Percentiles rank a stretch among this genome's conserved stretches.
These are phyloP conservation scores for Debaryomyces robertsiae DNA, from an alignment of 1,139 yeast species.

Conservation along the genomic window DNA sequence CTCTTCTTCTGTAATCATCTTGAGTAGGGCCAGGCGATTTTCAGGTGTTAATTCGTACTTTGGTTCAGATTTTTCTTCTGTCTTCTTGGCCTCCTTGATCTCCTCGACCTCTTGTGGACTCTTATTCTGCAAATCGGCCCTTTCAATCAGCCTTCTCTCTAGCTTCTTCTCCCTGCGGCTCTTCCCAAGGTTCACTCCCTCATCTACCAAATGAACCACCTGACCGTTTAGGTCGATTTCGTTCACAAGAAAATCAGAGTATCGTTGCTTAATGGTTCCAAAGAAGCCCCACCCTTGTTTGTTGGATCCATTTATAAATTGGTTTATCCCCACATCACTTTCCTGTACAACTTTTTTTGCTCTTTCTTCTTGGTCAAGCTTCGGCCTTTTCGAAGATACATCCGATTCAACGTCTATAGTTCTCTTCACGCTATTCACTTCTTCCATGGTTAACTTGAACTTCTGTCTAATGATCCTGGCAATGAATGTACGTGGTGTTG, in stretches of 20 bases:
- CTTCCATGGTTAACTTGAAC: constrained; percentile 13
- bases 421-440: constrained; percentile 12
- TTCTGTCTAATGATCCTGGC: constrained; percentile 4
- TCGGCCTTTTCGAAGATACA: constrained; percentile 12
- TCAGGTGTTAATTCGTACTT: constrained; percentile 50
- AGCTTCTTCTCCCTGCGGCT: constrained; percentile 54
- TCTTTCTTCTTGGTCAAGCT: constrained; percentile 14
- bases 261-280: constrained; percentile 83
- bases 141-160: constrained; percentile 47
- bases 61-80: constrained; percentile 26
- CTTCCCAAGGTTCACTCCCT: constrained; percentile 60
- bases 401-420: constrained; percentile 8
- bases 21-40: constrained; percentile 49
- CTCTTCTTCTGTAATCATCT: constrained; percentile 61
- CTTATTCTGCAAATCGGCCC: constrained; percentile 38
- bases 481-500: constrained; percentile 8
- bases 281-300: constrained; percentile 60
- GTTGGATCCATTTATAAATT: constrained; percentile 51
- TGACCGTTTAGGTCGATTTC: constrained; percentile 72
- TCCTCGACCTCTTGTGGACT: constrained; percentile 39
- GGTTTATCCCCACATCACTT: constrained; percentile 81
- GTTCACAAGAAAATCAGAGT: constrained; percentile 93
- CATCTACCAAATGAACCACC: constrained; percentile 74
- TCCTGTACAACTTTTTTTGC: constrained; percentile 45
- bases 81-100: constrained; percentile 31